Conservation (phyloP, 805 yeast species). For the Starmerella etchellsii region DNA sequence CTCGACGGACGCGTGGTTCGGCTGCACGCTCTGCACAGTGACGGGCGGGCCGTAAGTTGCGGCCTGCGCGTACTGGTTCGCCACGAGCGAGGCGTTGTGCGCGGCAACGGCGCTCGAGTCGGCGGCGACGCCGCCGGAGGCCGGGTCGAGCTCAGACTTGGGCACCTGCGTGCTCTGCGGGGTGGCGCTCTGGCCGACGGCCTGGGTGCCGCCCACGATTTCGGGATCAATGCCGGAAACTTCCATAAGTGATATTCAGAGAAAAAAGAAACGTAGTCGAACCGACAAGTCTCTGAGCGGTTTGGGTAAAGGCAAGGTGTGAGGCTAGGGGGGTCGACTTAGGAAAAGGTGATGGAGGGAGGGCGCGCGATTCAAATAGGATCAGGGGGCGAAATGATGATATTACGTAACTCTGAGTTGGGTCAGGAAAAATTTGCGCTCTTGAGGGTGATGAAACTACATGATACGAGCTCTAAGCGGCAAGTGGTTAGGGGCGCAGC, state of each 20-base stretch:
- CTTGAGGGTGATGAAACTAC: slow-evolving; percentile 1
- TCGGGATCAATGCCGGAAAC: slow-evolving; percentile 26
- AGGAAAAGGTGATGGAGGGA: slow-evolving; percentile 15
- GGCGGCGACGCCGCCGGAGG: slow-evolving; percentile 9
- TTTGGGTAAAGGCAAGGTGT: slow-evolving; percentile 21
- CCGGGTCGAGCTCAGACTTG: slow-evolving; percentile 5
- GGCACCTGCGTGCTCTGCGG: slow-evolving; percentile 10
- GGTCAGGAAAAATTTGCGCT: not conserved
- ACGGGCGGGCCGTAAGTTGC: slow-evolving; percentile 20
- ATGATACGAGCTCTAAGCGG: not conserved
- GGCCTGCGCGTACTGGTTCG: slow-evolving; percentile 20
- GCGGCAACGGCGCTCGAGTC: slow-evolving; percentile 9
- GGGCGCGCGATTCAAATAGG: not conserved
- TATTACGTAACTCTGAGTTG: slow-evolving; percentile 5
- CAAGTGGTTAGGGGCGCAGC: too few species aligned
- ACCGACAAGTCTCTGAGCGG: slow-evolving; percentile 9
- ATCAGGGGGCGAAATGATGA: slow-evolving; percentile 4
- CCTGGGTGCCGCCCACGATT: slow-evolving; percentile 25
- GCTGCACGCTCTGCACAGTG: slow-evolving; percentile 13
- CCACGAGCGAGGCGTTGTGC: slow-evolving; percentile 13
- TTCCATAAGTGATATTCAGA: slow-evolving; percentile 14
- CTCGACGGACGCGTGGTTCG: slow-evolving; percentile 4
- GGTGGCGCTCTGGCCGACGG: slow-evolving; percentile 11
- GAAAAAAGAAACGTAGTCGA: not conserved
- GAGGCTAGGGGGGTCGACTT: slow-evolving; percentile 16